Evolutionary conservation across 768 basidiomycete genomes (phyloP), one percentile per base, ranked within the genome.

Genomic region (Pleurotus djamor): DNA sequence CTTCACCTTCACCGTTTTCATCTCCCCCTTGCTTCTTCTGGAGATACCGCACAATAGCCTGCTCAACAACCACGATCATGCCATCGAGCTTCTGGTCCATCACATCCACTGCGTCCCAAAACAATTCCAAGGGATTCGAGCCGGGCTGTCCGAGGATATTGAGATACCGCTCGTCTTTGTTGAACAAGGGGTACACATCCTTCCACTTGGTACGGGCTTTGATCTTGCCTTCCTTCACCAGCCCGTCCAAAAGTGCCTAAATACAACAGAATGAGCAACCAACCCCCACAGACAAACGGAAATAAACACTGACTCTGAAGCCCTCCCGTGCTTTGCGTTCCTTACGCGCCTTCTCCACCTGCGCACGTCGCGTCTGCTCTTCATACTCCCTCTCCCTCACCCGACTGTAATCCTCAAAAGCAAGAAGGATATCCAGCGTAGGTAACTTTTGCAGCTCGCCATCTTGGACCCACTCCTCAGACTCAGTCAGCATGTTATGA

Each of bases 321-420:
- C 79, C 94, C 65, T 98, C 96, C 35, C 97, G 78, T 0, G 94
- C 90, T 72, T 94, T 96, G 61, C 97, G 79, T 65, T 95, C 94
- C 65, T 81, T 85, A 58, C 95, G 79, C 0, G 87, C 85, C 71
- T 92, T 92, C 67, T 95, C 92, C 9, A 94, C 89, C 62, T 92
- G 88, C 4, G 83, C 74, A 60, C 89, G 82, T 28, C 91, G 80
- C 76, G 86, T 87, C 67, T 92, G 87, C 63, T 96, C 93, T 59
- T 96, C 94, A 63, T 93, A 92, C 68, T 96, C 95, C 56, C 91
- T 83, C 72, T 98, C 94, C 36, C 92, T 84, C 13, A 94, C 87
- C 59, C 90, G 85, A 60, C 92, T 91, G 69, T 96, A 96, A 69
- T 96, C 94, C 70, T 99, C 97, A 65, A 95, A 98, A 0, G 94